phyloP scores from a whole-genome alignment of 176 grass and related monocot genomes.

The Eragrostis curvula region DNA sequence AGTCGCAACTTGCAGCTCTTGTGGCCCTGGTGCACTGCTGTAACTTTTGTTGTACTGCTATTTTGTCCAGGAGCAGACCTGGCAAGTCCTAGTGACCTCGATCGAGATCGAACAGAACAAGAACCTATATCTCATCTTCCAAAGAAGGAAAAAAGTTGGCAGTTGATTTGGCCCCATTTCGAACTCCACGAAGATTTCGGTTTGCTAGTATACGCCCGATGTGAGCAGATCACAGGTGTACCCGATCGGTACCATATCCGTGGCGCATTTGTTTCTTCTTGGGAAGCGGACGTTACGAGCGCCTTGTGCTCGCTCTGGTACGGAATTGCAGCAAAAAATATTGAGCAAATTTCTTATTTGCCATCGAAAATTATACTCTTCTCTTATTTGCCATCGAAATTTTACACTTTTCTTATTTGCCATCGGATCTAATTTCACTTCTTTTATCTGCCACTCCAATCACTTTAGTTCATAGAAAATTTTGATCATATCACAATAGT shows the following conservation, averaged over 20 bases:
- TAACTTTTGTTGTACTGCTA: neutral
- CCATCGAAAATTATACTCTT: no score
- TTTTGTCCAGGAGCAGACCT: neutral
- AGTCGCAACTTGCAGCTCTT: neutral
- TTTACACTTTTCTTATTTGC: no score
- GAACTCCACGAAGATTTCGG: conserved; percentile 9
- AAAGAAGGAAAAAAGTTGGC: neutral
- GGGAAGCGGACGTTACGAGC: neutral
- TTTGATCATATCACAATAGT: no score
- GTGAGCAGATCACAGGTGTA: conserved; percentile 3
- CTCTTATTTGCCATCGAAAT: no score
- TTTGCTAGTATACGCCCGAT: neutral
- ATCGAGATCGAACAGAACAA: neutral
- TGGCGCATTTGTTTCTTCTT: neutral
- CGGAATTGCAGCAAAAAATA: conserved; percentile 18
- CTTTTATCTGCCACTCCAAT: no score
- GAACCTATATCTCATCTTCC: conserved; percentile 28
- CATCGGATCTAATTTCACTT: no score
- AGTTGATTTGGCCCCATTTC: conserved; percentile 1
- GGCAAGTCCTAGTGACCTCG: neutral
- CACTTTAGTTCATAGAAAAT: no score
- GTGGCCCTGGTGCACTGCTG: neutral
- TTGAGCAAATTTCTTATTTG: no score
- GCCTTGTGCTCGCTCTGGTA: neutral
- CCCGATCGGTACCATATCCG: neutral